Evolutionary conservation across 2,329 filamentous ascomycete genomes (phyloP).

Genomic region (Aspergillus sp.): DNA sequence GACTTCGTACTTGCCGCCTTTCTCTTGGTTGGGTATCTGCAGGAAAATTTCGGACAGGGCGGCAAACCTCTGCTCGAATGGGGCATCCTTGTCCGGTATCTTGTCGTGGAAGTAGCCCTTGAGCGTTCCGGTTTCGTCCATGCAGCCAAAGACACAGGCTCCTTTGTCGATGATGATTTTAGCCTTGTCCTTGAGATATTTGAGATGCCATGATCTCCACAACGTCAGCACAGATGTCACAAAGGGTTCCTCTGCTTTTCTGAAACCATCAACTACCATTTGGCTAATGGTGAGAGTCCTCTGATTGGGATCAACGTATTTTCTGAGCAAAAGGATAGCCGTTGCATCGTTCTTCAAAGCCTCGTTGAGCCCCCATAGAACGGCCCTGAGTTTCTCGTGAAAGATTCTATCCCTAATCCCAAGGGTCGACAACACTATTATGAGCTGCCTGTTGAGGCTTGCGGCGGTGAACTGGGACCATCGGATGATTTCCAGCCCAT

Average conservation of each 20-base stretch:
- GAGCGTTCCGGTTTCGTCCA: conserved; percentile 78
- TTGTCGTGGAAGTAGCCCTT: conserved; percentile 65
- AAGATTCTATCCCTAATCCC: conserved; percentile 71
- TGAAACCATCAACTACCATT: conserved; percentile 79
- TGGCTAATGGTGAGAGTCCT: conserved; percentile 71
- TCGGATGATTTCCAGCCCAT: conserved; percentile 80
- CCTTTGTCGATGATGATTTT: conserved; percentile 78
- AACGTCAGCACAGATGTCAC: conserved; percentile 73
- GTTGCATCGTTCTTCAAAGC: conserved; percentile 66
- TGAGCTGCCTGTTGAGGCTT: conserved; percentile 85
- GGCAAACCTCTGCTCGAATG: conserved; percentile 44
- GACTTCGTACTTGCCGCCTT: conserved; percentile 57
- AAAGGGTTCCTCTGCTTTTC: conserved; percentile 73
- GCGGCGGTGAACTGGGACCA: conserved; percentile 74
- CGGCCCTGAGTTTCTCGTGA: conserved; percentile 62
- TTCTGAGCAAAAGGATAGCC: conserved; percentile 68
- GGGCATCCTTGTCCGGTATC: conserved; percentile 33
- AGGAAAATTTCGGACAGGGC: conserved; percentile 83
- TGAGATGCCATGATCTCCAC: conserved; percentile 88
- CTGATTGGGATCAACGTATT: conserved; percentile 81
- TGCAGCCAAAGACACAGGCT: conserved; percentile 82
- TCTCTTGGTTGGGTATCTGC: conserved; percentile 65
- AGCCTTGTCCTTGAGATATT: conserved; percentile 88
- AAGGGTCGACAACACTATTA: conserved; percentile 76
- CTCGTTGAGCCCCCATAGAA: conserved; percentile 66